These are phyloP conservation scores for Pseudoperonospora humuli DNA, from an alignment of 352 stramenopile species.

Conservation along the genomic window DNA sequence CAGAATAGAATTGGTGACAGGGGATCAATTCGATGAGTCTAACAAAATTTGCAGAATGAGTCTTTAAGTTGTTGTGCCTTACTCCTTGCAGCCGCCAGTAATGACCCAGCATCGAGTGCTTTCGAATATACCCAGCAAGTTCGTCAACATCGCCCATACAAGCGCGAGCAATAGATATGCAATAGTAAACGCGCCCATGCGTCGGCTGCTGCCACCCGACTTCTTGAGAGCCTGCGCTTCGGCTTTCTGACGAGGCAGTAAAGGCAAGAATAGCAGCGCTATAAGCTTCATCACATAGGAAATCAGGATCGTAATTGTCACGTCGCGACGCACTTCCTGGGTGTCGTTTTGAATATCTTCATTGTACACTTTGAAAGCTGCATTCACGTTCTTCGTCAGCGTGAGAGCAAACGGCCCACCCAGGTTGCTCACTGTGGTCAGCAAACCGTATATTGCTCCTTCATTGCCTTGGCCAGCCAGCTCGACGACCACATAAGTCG, in stretches of 20 bases:
- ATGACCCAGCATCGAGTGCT: slow-evolving; percentile 45
- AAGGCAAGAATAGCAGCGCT: slow-evolving; percentile 26
- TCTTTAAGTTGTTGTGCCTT: too few relatives aligned
- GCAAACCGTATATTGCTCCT: slow-evolving; percentile 42
- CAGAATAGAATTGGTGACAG: too few relatives aligned
- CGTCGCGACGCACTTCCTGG: slow-evolving; percentile 34
- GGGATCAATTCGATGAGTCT: too few relatives aligned
- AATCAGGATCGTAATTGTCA: slow-evolving; percentile 51
- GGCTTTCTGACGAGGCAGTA: slow-evolving; percentile 40
- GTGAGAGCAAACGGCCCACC: slow-evolving; percentile 36
- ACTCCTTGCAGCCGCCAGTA: slow-evolving; percentile 34
- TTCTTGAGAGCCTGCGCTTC: slow-evolving; percentile 37
- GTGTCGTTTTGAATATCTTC: slow-evolving; percentile 42
- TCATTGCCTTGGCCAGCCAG: slow-evolving; percentile 46
- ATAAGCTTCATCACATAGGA: slow-evolving; percentile 42
- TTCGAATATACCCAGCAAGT: slow-evolving; percentile 41
- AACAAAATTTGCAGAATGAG: too few relatives aligned
- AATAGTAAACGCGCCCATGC: slow-evolving; percentile 35
- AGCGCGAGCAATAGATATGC: slow-evolving; percentile 33
- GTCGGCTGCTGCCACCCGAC: slow-evolving; percentile 29
- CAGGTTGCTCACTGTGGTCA: slow-evolving; percentile 50
- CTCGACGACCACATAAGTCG: slow-evolving; percentile 48
- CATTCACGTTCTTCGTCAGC: slow-evolving; percentile 44
- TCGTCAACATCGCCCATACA: slow-evolving; percentile 37
- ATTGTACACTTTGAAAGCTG: slow-evolving; percentile 38